These are phyloP conservation scores for Ilex aquifolium DNA, from an alignment of 257 asterid species.

Conservation along the genomic window DNA sequence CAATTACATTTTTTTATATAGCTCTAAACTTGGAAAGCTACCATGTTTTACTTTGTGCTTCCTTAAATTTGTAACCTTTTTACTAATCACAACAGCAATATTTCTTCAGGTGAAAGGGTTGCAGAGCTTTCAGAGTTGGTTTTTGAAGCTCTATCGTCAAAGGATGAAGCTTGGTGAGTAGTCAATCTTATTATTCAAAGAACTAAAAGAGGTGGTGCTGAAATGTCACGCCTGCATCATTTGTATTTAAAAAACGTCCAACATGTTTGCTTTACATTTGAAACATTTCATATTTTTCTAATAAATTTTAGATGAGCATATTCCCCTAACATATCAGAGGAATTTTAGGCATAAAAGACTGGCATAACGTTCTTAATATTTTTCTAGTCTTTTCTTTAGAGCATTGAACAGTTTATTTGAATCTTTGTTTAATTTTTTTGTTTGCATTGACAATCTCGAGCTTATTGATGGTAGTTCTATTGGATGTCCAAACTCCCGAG, in stretches of 20 bases:
- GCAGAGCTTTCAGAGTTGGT: conserved; percentile 53
- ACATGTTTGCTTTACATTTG: background rate
- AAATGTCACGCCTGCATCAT: background rate
- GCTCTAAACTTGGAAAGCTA: too few species aligned
- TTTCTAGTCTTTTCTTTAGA: too few species aligned
- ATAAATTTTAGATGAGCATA: too few species aligned
- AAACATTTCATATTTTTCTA: too few species aligned
- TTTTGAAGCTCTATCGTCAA: conserved; percentile 84
- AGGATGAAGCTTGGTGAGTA: conserved; percentile 88
- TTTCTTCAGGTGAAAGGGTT: conserved; percentile 58
- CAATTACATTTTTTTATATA: too few species aligned
- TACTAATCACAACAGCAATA: conserved; percentile 1
- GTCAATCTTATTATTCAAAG: background rate
- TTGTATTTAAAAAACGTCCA: background rate
- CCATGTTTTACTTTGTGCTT: too few species aligned
- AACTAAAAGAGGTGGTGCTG: background rate
- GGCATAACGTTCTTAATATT: background rate
- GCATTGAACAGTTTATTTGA: too few species aligned
- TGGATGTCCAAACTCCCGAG: too few species aligned
- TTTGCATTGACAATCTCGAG: too few species aligned
- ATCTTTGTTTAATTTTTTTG: too few species aligned
- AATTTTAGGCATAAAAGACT: background rate
- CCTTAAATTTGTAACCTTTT: background rate
- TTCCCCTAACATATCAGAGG: too few species aligned
- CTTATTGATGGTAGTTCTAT: too few species aligned